Conservation (phyloP, 352 stramenopile species). For the Phytophthora aleatoria region DNA sequence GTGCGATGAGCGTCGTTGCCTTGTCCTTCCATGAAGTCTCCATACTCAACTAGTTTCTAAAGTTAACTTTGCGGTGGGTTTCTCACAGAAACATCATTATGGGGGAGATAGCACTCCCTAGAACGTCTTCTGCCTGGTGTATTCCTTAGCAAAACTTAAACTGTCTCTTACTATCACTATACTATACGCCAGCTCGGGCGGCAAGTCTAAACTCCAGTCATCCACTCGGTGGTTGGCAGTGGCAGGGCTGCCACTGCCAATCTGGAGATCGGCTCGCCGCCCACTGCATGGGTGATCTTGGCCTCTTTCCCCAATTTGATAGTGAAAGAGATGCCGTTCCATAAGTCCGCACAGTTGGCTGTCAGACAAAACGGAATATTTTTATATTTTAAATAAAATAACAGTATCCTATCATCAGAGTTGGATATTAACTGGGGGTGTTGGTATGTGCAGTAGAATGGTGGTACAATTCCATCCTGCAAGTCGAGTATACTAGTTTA, state of each 20-base stretch:
- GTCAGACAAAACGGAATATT: no score
- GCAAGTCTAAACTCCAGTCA: neutral
- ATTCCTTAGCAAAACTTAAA: conserved; percentile 7
- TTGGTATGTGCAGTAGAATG: no score
- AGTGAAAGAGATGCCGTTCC: no score
- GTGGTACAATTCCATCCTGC: no score
- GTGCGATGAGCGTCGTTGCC: neutral
- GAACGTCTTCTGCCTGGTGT: conserved; percentile 3
- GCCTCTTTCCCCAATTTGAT: no score
- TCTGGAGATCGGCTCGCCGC: neutral
- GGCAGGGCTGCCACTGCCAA: neutral
- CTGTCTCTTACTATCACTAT: neutral
- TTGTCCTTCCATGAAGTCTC: neutral
- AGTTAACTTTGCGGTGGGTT: neutral
- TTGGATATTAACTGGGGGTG: no score
- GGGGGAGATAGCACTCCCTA: conserved; percentile 3
- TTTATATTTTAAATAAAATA: no score
- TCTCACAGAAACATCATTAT: neutral
- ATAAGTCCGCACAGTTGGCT: no score
- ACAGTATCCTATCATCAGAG: no score
- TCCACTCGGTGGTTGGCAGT: conserved; percentile 3
- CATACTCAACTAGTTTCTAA: neutral
- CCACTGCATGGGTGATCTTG: neutral
- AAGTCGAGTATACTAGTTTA: no score
- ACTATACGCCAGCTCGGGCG: conserved; percentile 2